Base-by-base conservation (phyloP, 2,329 filamentous ascomycete genomes). In the Cladosporium sp. region DNA sequence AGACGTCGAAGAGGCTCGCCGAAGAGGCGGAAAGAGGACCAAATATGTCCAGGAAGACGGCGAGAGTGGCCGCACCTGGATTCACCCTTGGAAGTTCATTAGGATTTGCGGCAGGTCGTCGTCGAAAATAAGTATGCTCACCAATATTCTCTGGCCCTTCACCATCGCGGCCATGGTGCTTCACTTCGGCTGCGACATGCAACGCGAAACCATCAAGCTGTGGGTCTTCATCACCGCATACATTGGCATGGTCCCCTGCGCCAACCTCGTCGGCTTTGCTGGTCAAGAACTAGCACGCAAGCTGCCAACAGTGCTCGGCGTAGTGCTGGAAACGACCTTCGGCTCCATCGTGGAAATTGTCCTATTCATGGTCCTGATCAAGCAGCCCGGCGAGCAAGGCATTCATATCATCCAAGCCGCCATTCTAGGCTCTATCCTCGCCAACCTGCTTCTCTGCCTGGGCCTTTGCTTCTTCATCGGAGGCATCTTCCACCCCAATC, bases 381-480 rank as follows among this genome's bases (percentile, higher is more conserved):
- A 70, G 54, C 46, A 57, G 42, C 50, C 54, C 9, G 58, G 55
- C 8, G 50, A 57, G 32, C 44, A 19, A 41, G 52, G 58, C 9
- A 56, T 66, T 7, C 54, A 57, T n/a, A 85, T 93, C 60, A 88
- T 93, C 61, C 83, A 88, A 64, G 87, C 87, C 46, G 89, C 89
- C 14, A 90, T 95, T 54, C 72, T 95, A 1, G 89, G 89, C 14
- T 91, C 86, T 0, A 85, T 95, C 40, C 70, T 95, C 32, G 88
- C 89, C 10, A 95, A 89, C 31, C 78, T 93, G 72, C 72, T 95
- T 43, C 75, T 95, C 4, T 95, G 89, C 62, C 71, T 93, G n/a
- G 89, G 89, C 0, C 65, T 86, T 48, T 93, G 87, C 68, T 95
- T 95, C 74, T 84, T 92, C 60, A 78, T 84, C 19, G 87, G 87